Conservation (phyloP, 169 alveolate species). For the Eimeria praecox region DNA sequence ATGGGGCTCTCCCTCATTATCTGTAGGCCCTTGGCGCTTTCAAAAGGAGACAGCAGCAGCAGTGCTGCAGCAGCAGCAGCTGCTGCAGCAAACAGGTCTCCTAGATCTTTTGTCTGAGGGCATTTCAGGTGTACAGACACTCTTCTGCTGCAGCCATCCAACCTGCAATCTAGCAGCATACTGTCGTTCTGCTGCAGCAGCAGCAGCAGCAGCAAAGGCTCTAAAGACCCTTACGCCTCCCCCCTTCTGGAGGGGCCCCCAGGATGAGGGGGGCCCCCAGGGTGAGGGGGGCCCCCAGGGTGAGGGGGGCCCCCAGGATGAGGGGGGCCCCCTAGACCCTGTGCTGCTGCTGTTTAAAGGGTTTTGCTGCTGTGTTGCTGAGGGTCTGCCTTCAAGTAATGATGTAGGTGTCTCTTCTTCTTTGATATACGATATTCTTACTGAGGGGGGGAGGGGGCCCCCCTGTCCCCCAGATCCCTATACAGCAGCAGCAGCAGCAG, state of each 20-base stretch:
- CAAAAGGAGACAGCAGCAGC: slow-evolving; percentile 31
- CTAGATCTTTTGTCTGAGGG: background rate
- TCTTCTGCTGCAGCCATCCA: background rate
- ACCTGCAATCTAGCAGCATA: background rate
- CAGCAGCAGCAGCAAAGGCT: slow-evolving; percentile 9
- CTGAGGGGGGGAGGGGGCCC: slow-evolving; percentile 22
- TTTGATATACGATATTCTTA: background rate
- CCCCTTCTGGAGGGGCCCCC: background rate
- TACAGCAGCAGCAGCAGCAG: background rate
- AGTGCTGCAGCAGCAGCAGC: background rate
- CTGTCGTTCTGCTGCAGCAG: slow-evolving; percentile 32
- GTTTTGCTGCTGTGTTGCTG: slow-evolving; percentile 41
- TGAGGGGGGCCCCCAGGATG: background rate
- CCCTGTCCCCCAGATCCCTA: slow-evolving; percentile 29
- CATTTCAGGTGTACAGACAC: background rate
- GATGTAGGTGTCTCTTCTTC: slow-evolving; percentile 23
- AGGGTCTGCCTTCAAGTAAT: background rate
- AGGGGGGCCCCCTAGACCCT: background rate
- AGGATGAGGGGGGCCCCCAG: slow-evolving; percentile 8
- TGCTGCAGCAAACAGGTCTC: slow-evolving; percentile 16
- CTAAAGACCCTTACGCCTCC: slow-evolving; percentile 25
- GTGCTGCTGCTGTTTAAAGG: slow-evolving; percentile 14
- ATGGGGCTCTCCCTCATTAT: background rate
- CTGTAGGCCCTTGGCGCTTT: slow-evolving; percentile 40
- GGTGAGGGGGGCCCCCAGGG: background rate